Evolutionary conservation across 768 basidiomycete species (phyloP).

Genomic region (Tylopilus plumbeoviolaceoides): DNA sequence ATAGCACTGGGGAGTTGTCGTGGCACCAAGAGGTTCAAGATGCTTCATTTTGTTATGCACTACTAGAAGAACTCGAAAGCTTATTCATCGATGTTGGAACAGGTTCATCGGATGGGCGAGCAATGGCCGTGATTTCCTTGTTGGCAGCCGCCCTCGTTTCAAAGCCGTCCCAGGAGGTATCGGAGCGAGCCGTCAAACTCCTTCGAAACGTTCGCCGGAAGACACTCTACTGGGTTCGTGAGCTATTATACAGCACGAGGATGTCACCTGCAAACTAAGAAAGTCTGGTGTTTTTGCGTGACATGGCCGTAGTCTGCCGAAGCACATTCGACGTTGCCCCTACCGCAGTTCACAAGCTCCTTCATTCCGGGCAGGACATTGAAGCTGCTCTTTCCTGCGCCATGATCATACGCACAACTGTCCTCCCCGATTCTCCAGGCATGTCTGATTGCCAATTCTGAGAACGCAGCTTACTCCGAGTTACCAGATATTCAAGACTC

Average conservation of each 20-base stretch:
- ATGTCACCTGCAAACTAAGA: conserved; percentile 11
- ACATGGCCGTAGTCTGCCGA: conserved; percentile 39
- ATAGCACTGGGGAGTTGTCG: conserved; percentile 6
- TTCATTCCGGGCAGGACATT: conserved; percentile 25
- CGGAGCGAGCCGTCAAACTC: conserved; percentile 11
- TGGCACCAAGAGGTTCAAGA: conserved; percentile 40
- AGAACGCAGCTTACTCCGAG: neutral
- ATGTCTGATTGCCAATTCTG: neutral
- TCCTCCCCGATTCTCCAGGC: conserved; percentile 1
- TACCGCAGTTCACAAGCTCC: neutral
- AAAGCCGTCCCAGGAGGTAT: conserved; percentile 1
- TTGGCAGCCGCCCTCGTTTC: conserved; percentile 22
- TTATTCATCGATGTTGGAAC: conserved; percentile 34
- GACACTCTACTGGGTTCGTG: conserved; percentile 35
- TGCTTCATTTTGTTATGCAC: conserved; percentile 14
- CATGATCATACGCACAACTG: conserved; percentile 27
- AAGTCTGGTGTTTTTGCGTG: conserved; percentile 26
- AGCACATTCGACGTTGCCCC: conserved; percentile 28
- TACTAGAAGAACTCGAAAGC: conserved; percentile 35
- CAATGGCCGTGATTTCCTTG: conserved; percentile 32
- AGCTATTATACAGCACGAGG: conserved; percentile 25
- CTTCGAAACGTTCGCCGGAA: conserved; percentile 31
- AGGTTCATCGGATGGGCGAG: conserved; percentile 39
- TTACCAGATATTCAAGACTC: conserved; percentile 1
- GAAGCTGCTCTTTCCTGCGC: conserved; percentile 20